Conservation (phyloP, 1,284 basidiomycete species). For the Golubevia sp. region DNA sequence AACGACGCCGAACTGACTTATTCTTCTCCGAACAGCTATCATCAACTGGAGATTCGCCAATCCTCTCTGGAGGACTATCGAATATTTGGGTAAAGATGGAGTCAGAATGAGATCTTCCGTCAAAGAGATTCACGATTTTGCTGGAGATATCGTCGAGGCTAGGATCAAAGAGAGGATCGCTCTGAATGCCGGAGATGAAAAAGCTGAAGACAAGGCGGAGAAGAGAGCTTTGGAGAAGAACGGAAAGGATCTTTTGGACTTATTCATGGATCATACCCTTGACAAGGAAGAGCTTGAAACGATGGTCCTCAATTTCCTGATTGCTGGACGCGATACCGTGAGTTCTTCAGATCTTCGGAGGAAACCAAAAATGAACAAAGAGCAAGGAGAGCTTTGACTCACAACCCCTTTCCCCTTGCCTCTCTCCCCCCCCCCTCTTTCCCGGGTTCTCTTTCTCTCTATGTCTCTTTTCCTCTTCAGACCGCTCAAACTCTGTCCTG, state of each 20-base stretch:
- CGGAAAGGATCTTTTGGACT: conserved; percentile 42
- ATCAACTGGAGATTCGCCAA: conserved; percentile 26
- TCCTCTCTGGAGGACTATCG: conserved; percentile 20
- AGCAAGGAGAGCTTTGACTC: too few relatives aligned
- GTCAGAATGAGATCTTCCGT: conserved; percentile 21
- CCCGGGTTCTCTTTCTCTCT: too few relatives aligned
- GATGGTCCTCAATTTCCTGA: conserved; percentile 46
- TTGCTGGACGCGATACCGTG: conserved; percentile 46
- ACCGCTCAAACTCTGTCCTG: conserved; percentile 40
- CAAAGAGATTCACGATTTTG: conserved; percentile 29
- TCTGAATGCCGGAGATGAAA: neutral
- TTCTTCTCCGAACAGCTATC: conserved; percentile 1
- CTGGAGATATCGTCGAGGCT: conserved; percentile 27
- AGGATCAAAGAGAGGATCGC: conserved; percentile 12
- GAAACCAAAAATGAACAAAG: too few relatives aligned
- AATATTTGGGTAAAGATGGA: conserved; percentile 21
- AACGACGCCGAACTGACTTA: too few relatives aligned
- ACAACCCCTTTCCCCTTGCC: too few relatives aligned
- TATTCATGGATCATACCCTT: conserved; percentile 42
- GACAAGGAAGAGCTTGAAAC: conserved; percentile 35
- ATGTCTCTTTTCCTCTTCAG: too few relatives aligned
- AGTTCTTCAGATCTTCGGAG: too few relatives aligned
- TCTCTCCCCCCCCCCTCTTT: too few relatives aligned
- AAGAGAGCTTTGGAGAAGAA: conserved; percentile 14
- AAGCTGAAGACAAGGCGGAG: neutral